Percentiles rank a stretch among this genome's conserved stretches.
phyloP scores from a whole-genome alignment of 2,329 filamentous ascomycete genomes.

The Cryphonectria japonica region DNA sequence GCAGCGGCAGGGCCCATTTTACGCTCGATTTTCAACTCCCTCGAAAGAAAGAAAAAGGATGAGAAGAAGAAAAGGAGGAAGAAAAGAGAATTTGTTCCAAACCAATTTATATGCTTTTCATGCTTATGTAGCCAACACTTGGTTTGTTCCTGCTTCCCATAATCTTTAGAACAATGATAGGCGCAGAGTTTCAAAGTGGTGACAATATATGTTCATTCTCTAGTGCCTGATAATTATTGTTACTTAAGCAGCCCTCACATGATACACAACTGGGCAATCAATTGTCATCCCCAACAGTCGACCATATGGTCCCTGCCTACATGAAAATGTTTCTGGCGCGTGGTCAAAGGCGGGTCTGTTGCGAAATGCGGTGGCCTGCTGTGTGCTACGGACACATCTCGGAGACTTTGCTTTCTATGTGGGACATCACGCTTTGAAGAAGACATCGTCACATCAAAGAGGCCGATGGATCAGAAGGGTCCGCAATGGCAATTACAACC shows the following conservation, averaged over 20 bases:
- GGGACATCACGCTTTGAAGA: neutral
- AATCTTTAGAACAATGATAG: neutral
- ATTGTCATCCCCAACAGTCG: neutral
- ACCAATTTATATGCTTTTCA: too few relatives aligned
- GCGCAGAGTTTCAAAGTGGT: neutral
- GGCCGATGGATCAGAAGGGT: neutral
- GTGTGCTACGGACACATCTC: neutral
- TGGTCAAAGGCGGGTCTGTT: neutral
- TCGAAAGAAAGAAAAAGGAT: neutral
- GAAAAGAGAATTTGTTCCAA: too few relatives aligned
- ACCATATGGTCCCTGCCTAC: neutral
- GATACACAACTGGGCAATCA: neutral
- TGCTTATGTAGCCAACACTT: neutral
- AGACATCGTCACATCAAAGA: neutral
- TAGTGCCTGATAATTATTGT: neutral
- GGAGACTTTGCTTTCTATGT: constrained; percentile 3
- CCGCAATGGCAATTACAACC: neutral
- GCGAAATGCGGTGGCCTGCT: neutral
- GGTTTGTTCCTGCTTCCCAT: neutral
- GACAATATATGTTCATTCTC: neutral
- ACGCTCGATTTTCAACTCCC: too few relatives aligned
- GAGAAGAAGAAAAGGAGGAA: neutral
- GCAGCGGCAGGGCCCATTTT: too few relatives aligned
- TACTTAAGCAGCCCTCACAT: neutral
- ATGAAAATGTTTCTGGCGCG: neutral